These are phyloP conservation scores for Neobulgaria alba DNA, from an alignment of 2,329 filamentous ascomycete genomes.

Conservation along the genomic window DNA sequence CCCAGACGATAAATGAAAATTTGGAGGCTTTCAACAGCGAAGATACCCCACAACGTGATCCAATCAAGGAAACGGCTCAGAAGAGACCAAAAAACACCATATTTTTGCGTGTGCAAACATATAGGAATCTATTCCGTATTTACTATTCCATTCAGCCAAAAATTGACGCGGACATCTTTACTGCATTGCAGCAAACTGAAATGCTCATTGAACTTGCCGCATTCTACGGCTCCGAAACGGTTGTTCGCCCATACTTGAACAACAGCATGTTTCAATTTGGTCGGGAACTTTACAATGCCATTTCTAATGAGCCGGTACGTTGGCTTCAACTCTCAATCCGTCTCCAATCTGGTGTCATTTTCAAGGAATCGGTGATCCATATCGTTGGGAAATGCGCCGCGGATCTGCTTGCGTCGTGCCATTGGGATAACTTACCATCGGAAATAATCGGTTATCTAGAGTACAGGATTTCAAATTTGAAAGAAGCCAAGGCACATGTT, in stretches of 20 bases:
- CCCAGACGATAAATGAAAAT: too few relatives aligned
- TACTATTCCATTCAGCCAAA: neutral
- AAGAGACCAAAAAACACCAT: too few relatives aligned
- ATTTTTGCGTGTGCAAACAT: too few relatives aligned
- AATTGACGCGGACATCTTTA: neutral
- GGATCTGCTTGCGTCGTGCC: neutral
- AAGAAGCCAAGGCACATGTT: conserved; percentile 3
- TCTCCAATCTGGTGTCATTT: conserved; percentile 16
- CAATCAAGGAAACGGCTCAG: too few relatives aligned
- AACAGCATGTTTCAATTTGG: neutral
- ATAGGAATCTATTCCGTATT: neutral
- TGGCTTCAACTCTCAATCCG: conserved; percentile 15
- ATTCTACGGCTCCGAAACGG: neutral
- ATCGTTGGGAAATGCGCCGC: conserved; percentile 16
- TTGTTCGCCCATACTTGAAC: neutral
- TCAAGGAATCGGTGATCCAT: conserved; percentile 21
- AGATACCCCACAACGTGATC: too few relatives aligned
- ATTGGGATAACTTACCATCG: too few relatives aligned
- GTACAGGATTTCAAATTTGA: conserved; percentile 10
- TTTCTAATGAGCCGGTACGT: conserved; percentile 13
- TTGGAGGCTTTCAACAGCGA: too few relatives aligned
- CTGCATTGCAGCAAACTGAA: neutral
- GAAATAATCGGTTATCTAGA: neutral
- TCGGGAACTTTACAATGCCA: conserved; percentile 14
- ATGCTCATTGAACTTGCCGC: neutral